Base-by-base conservation (phyloP, 1,139 yeast genomes). In the Protomyces macrosporus region DNA sequence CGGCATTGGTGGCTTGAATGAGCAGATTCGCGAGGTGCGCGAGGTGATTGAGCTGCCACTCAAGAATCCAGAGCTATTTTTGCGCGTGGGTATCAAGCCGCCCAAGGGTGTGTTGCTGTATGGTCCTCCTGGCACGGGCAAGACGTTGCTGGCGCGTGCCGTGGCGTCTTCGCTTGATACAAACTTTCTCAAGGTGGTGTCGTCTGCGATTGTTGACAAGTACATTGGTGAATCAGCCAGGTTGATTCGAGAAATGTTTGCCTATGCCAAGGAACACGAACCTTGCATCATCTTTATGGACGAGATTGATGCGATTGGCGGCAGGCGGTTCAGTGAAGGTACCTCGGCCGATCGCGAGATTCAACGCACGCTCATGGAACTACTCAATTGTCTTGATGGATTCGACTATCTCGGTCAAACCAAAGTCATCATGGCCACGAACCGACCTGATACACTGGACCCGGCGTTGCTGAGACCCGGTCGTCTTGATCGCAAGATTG, bases 61-160 rank as follows among this genome's bases (percentile, higher is more conserved):
- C 72, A 95, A 93, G 76, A 93, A 95, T 75, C 99, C 99, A 1
- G 99, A 95, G 76, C 82, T 95, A 71, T 95, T 95, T 75, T 81
- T 88, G 68, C 85, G 98, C 74, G 97, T 95, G 34, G 99, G 99
- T 59, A 95, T 95, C 75, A 90, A 90, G 73, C 96, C 98, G 23
- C 98, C 99, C 65, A 95, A 93, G 77, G 99, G 98, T 74, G 98
- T 95, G 14, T 79, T 95, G 69, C 80, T 95, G 65, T 95, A 95
- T 73, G 99, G 98, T 1, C 98, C 98, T n/a, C 98, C 98, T 35
- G 98, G 98, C 72, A 93, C 98, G 0, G 98, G 98, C 74, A 93
- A 93, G 75, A 93, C 98, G 0, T 79, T 93, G 68, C 81, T 93
- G 71, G 98, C 98, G 10, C 91, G 93, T 74, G 98, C 98, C 0